Base-by-base conservation (phyloP, 176 grass and related monocot species). In the Aegilops umbellulata region DNA sequence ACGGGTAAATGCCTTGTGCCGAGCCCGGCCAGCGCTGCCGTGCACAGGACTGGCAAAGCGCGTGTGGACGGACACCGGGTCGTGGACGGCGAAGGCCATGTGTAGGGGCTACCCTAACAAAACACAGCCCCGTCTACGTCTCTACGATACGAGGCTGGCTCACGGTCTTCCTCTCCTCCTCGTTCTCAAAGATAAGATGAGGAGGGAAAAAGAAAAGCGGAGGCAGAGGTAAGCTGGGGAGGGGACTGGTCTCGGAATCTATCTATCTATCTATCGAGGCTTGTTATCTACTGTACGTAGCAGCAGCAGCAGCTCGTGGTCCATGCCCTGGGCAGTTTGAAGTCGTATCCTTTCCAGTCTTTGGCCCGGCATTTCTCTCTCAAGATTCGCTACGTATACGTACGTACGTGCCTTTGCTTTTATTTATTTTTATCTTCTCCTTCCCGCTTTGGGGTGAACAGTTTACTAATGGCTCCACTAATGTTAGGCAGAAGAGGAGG, bases 341-440 rank as follows among this genome's bases (percentile, higher is more conserved):
- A 82, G 86, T 91, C 90, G 86, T 88, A 88, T 91, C 90, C 82
- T 91, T 88, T 88, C 69, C 85, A 34, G 64, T 85, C 49, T 62
- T 41, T 81, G 83, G 81, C 39, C 38, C 11, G 55, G 74, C 86
- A 91, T 88, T 77, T 91, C 62, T 32, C 89, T 69, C 89, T 60
- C 77, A 82, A 91, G 90, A 91, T 91, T 91, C 82, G 70, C 55
- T 58, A 58, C 55, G 49, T 58, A 77, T 65, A 51, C 25, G 44
- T 76, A 76, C 65, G 65, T 68, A 63, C 66, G 69, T 15, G 15
- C 24, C 72, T 76, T 76, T 51, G 72, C 24, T 14, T 46, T 46
- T 38, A 38, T 9, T 58, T 51, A 19, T 27, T 74, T 42, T 69
- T 47, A 12, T 49, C 80, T 76, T 61, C 80, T 13, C 76, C 60